phyloP scores from a whole-genome alignment of 1,284 basidiomycete genomes.

The Psilocybe mexicana region DNA sequence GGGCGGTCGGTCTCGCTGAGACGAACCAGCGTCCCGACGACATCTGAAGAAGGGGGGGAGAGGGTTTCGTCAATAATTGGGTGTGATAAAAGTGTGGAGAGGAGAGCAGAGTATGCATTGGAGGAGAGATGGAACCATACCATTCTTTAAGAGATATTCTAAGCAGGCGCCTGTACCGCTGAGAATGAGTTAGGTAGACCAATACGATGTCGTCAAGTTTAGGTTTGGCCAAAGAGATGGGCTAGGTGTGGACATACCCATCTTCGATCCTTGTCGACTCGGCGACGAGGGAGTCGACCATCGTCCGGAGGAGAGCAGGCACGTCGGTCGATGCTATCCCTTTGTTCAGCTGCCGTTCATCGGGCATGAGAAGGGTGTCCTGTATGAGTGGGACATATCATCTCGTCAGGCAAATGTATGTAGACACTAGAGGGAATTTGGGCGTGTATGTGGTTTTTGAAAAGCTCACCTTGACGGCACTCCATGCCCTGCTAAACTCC shows the following conservation, averaged over 20 bases:
- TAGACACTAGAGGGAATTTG: too few species aligned
- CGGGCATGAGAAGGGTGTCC: constrained; percentile 76
- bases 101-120: too few species aligned
- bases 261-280: constrained; percentile 83
- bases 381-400: constrained; percentile 28
- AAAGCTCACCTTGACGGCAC: constrained; percentile 57
- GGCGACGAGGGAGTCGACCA: constrained; percentile 86
- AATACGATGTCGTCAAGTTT: background rate
- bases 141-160: constrained; percentile 90
- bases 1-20: constrained; percentile 84
- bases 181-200: constrained; percentile 6
- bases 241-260: constrained; percentile 55
- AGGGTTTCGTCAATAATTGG: background rate
- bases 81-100: background rate
- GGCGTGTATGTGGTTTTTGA: too few species aligned
- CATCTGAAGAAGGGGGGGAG: constrained; percentile 47
- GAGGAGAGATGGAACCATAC: constrained; percentile 35
- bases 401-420: background rate
- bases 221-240: background rate
- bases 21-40: constrained; percentile 82
- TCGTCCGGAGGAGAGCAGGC: constrained; percentile 73
- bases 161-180: constrained; percentile 86
- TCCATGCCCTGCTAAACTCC: constrained; percentile 77
- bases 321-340: constrained; percentile 86
- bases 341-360: constrained; percentile 77